Base-by-base conservation (phyloP, 768 basidiomycete species). In the Boletales sp. region DNA sequence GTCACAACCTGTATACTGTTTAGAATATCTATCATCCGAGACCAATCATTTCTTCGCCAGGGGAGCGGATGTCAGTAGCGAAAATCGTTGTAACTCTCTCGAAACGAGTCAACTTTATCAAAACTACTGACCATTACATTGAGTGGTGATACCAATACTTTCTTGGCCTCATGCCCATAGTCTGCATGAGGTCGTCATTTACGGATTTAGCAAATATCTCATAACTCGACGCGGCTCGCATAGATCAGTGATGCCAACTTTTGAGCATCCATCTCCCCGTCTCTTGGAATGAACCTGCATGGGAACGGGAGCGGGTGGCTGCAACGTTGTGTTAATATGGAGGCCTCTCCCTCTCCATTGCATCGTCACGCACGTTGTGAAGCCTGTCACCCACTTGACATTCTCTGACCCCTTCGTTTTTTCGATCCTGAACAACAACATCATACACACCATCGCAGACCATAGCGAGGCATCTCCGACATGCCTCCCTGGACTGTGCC, bases 301-400 rank as follows among this genome's bases (percentile, higher is more conserved):
- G 58, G 58, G n/a, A 60, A 60, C 24, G 56, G 59, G 5, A 59
- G 45, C 2, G 60, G 60, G 40, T 56, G 47, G 3, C 60, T 54
- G 17, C 2, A 39, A 24, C 35, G 5, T 13, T 39, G 18, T 6
- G 14, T 19, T 2, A 50, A 31, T 8, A 2, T 37, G 7, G 8
- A 18, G 15, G 15, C 9, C 11, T 18, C 19, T 4, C 1, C 9
- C 11, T 18, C 19, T 4, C 1, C 17, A 2, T 14, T 7, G 1
- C 35, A 40, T 30, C 0, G 14, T n/a, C 29, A 49, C 59, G 10
- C 27, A 55, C 62, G 14, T 40, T 2, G 38, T 6, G 18, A 61
- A 7, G 5, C 62, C 62, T 18, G 30, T 53, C 21, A 37, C 36
- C 59, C 59, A 63, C 14, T 53, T 39, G 5, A 64, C 30, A 2